Evolutionary conservation across 495 filamentous ascomycete genomes (phyloP).

Genomic region (Tuber borchii): DNA sequence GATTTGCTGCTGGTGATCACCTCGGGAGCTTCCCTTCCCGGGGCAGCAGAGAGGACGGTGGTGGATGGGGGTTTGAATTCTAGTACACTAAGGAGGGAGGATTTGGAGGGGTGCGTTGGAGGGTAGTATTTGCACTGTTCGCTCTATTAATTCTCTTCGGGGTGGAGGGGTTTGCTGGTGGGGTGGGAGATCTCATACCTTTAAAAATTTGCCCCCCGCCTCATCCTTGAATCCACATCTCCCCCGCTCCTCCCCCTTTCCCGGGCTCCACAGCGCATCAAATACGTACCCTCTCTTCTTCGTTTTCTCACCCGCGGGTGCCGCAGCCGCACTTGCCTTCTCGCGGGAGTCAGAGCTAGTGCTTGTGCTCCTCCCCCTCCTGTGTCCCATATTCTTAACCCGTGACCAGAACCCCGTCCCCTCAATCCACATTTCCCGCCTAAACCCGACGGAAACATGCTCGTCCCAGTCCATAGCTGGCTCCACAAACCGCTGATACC

Average conservation of each 20-base stretch:
- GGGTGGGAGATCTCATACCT: slow-evolving; percentile 11
- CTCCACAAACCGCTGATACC: slow-evolving; percentile 56
- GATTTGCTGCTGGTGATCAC: slow-evolving; percentile 76
- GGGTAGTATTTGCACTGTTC: slow-evolving; percentile 41
- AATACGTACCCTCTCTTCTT: slow-evolving; percentile 40
- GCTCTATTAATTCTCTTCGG: background rate
- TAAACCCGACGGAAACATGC: slow-evolving; percentile 17
- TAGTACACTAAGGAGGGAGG: slow-evolving; percentile 36
- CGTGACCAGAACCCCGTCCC: slow-evolving; percentile 36
- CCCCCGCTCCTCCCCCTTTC: slow-evolving; percentile 17
- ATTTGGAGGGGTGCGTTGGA: slow-evolving; percentile 18
- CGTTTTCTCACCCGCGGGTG: slow-evolving; percentile 17
- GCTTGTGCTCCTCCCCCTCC: slow-evolving; percentile 10
- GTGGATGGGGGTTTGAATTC: slow-evolving; percentile 30
- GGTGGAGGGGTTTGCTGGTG: background rate
- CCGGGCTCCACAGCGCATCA: slow-evolving; percentile 24
- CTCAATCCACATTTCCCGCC: slow-evolving; percentile 34
- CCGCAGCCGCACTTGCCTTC: background rate
- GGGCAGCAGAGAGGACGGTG: slow-evolving; percentile 8
- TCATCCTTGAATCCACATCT: slow-evolving; percentile 41
- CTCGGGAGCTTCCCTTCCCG: slow-evolving; percentile 54
- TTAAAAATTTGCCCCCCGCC: slow-evolving; percentile 33
- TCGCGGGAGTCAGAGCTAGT: background rate
- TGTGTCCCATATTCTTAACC: slow-evolving; percentile 28
- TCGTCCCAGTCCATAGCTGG: slow-evolving; percentile 22